Evolutionary conservation across 1,284 basidiomycete genomes (phyloP), one percentile per base, ranked within the genome.

Genomic region (Microbotryomycetes sp.): DNA sequence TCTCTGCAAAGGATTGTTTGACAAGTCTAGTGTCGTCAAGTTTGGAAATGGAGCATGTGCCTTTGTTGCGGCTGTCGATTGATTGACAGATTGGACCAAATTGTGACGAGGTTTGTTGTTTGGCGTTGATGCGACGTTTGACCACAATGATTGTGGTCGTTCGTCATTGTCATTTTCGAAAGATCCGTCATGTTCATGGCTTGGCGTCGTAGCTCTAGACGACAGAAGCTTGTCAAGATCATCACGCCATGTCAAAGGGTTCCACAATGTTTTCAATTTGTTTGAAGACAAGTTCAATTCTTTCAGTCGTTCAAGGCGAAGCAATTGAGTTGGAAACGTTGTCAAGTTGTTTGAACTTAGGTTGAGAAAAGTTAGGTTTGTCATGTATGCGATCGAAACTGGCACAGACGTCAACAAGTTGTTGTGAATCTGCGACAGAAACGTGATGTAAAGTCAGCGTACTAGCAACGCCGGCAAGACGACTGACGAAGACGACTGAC

Each of bases 251-350:
- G 58, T 49, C 6, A 36, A n/a, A n/a, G n/a, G n/a, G n/a, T 51
- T 42, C 67, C 67, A 68, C 4, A 68, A 60, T 2, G 25, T 7
- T 2, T 52, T 25, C 31, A 68, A 49, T 25, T 52, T 15, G 64
- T 68, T 68, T 32, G 45, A 49, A 15, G 64, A 59, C 12, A 68
- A 64, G 49, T 63, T 32, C 42, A 68, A 64, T 3, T 59, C 51
- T n/a, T 49, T 56, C 12, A 68, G 57, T 31, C 30, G 26, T 1
- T 23, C 22, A 4, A 68, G 59, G 36, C 55, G 53, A 36, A 64
- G 61, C 7, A 68, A 26, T 29, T 55, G 58, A 1, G 50, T 14
- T 0, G 67, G 67, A 51, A 68, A 68, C 5, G 49, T 5, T 0
- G 54, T 14, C 31, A 68, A 55, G 23, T 50, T 28, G 46, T 68